phyloP scores from a whole-genome alignment of 257 asterid species.

The Penstemon newberryi region DNA sequence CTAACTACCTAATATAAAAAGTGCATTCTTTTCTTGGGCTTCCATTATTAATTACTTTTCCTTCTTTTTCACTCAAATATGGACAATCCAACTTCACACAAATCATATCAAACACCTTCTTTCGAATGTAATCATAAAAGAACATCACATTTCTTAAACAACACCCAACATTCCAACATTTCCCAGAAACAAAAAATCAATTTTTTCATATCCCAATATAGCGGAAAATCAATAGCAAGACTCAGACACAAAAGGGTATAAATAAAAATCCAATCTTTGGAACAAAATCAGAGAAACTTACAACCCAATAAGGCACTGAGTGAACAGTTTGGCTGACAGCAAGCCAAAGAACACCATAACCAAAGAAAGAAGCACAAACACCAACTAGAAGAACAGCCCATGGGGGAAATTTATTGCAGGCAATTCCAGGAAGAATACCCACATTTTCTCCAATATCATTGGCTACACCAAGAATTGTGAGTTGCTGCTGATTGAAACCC shows the following conservation, averaged over 20 bases:
- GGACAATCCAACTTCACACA: slow-evolving; percentile 1
- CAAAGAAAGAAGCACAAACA: slow-evolving; percentile 58
- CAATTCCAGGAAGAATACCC: slow-evolving; percentile 89
- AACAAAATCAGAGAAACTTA: slow-evolving; percentile 40
- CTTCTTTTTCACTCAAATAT: neutral
- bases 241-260: neutral
- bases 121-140: neutral
- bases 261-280: slow-evolving; percentile 22
- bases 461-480: slow-evolving; percentile 91
- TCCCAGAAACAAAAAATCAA: neutral
- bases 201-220: neutral
- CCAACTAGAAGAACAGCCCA: slow-evolving; percentile 88
- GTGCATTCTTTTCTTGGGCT: no score
- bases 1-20: no score
- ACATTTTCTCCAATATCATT: slow-evolving; percentile 91
- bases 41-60: no score
- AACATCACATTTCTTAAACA: neutral
- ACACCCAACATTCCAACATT: neutral
- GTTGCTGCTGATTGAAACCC: slow-evolving; percentile 89
- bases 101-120: neutral
- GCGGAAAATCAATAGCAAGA: neutral
- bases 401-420: slow-evolving; percentile 84
- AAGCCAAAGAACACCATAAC: slow-evolving; percentile 91
- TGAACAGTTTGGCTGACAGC: slow-evolving; percentile 64
- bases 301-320: slow-evolving; percentile 83